Conservation (phyloP, 495 filamentous ascomycete species). For the Penicillium manginii region DNA sequence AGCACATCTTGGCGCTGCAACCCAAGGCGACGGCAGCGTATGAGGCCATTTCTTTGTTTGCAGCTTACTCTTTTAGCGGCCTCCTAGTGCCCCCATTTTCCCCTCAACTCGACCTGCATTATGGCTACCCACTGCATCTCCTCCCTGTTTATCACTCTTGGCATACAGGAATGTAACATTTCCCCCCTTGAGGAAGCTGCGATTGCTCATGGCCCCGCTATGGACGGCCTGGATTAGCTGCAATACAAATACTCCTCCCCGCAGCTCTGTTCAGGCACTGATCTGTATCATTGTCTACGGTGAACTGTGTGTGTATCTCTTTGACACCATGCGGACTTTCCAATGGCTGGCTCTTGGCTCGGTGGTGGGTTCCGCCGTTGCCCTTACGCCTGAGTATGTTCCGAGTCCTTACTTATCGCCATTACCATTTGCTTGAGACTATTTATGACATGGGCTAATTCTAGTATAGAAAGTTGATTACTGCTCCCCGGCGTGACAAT, state of each 20-base stretch:
- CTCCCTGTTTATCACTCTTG: slow-evolving; percentile 26
- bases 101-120: neutral
- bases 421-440: neutral
- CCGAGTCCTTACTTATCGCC: neutral
- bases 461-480: slow-evolving; percentile 31
- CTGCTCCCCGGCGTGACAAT: slow-evolving; percentile 40
- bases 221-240: slow-evolving; percentile 1
- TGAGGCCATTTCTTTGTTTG: slow-evolving; percentile 8
- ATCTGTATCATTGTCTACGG: slow-evolving; percentile 7
- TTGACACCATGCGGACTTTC: slow-evolving; percentile 19
- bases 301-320: slow-evolving; percentile 10
- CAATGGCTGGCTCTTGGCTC: slow-evolving; percentile 25
- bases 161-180: slow-evolving; percentile 31
- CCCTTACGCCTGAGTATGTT: slow-evolving; percentile 27
- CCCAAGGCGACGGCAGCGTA: slow-evolving; percentile 20
- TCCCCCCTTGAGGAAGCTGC: slow-evolving; percentile 22
- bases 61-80: neutral
- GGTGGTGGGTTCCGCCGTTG: slow-evolving; percentile 15
- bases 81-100: neutral
- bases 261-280: neutral
- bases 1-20: slow-evolving; percentile 35
- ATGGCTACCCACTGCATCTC: slow-evolving; percentile 6
- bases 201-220: slow-evolving; percentile 1
- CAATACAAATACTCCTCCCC: slow-evolving; percentile 9
- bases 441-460: slow-evolving; percentile 1